Evolutionary conservation across 2,329 filamentous ascomycete species (phyloP).

Genomic region (Colletotrichum liaoningense): DNA sequence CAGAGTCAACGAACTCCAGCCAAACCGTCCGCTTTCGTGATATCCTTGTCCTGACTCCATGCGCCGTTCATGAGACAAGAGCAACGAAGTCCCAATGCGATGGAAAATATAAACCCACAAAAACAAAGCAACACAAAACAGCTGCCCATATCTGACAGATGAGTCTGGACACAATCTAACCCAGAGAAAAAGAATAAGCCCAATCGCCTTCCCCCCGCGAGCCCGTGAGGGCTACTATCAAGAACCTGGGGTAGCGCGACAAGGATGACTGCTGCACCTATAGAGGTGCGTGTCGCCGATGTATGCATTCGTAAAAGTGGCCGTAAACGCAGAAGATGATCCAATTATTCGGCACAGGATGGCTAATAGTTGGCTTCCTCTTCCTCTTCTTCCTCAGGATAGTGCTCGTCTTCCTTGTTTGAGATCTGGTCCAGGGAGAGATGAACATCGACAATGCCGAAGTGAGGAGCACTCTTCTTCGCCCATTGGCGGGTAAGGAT

Average conservation of each 20-base stretch:
- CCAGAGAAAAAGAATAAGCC: slow-evolving; percentile 25
- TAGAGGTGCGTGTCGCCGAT: slow-evolving; percentile 40
- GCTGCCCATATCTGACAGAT: slow-evolving; percentile 28
- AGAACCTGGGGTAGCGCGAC: neutral
- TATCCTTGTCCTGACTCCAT: slow-evolving; percentile 52
- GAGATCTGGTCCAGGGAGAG: slow-evolving; percentile 62
- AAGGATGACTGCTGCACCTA: slow-evolving; percentile 2
- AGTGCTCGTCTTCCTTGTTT: slow-evolving; percentile 37
- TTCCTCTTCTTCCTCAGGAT: slow-evolving; percentile 43
- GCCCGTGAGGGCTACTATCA: neutral
- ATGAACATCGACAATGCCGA: slow-evolving; percentile 64
- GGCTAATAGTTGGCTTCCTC: slow-evolving; percentile 40
- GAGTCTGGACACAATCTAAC: slow-evolving; percentile 9
- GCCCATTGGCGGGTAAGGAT: slow-evolving; percentile 94
- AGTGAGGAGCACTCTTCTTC: slow-evolving; percentile 77
- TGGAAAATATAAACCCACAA: slow-evolving; percentile 33
- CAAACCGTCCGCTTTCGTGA: slow-evolving; percentile 48
- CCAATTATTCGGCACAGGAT: slow-evolving; percentile 33
- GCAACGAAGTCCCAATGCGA: slow-evolving; percentile 32
- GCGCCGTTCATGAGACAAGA: slow-evolving; percentile 52
- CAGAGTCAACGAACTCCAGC: slow-evolving; percentile 47
- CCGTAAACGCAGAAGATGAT: slow-evolving; percentile 35
- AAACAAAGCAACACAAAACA: slow-evolving; percentile 28
- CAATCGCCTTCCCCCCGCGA: slow-evolving; percentile 2
- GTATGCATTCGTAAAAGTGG: slow-evolving; percentile 48